Evolutionary conservation across 2,329 filamentous ascomycete genomes (phyloP).

Genomic region (Pyrenochaeta sp.): DNA sequence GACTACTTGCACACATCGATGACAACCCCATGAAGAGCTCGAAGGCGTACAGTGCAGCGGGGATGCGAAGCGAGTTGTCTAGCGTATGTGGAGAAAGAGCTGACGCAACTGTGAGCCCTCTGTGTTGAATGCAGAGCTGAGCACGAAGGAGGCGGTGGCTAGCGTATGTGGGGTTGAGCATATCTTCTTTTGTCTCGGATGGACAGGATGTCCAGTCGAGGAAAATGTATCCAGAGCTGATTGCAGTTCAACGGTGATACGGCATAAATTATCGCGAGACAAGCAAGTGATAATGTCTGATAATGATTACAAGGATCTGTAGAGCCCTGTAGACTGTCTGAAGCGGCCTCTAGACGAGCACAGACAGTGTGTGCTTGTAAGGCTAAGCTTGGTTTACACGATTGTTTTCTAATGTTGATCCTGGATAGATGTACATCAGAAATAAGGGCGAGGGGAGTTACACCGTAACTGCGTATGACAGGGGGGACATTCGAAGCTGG

Average conservation of each 20-base stretch:
- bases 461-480: too few relatives aligned
- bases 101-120: conserved; percentile 22
- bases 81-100: conserved; percentile 39
- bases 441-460: too few relatives aligned
- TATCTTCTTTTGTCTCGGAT: conserved; percentile 18
- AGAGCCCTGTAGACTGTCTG: background rate
- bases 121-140: conserved; percentile 24
- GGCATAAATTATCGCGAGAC: background rate
- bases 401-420: too few relatives aligned
- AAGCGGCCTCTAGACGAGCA: background rate
- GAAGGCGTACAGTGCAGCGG: conserved; percentile 9
- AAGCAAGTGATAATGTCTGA: conserved; percentile 2
- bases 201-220: conserved; percentile 25
- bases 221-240: conserved; percentile 24
- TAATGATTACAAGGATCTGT: background rate
- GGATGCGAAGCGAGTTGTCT: conserved; percentile 29
- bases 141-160: conserved; percentile 22
- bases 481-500: too few relatives aligned
- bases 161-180: conserved; percentile 38
- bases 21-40: conserved; percentile 2
- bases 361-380: background rate
- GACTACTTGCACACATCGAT: conserved; percentile 21
- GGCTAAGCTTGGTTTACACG: background rate
- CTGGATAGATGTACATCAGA: too few relatives aligned
- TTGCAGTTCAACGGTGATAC: background rate